Evolutionary conservation across 768 basidiomycete species (phyloP).

Genomic region (Clathrus columnatus): DNA sequence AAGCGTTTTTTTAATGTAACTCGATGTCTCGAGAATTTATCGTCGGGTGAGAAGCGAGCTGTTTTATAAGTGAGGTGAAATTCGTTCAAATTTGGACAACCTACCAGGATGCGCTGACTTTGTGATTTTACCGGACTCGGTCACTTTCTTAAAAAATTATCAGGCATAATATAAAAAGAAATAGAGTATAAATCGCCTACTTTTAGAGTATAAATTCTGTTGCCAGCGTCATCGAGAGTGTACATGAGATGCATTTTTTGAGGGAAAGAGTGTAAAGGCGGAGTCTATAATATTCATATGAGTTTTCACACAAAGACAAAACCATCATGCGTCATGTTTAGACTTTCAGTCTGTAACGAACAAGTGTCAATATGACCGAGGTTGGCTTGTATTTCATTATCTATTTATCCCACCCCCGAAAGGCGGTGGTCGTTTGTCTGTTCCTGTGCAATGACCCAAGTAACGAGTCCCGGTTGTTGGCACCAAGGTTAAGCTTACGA

Average conservation of each 20-base stretch:
- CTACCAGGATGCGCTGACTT: constrained; percentile 96
- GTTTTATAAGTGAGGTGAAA: background rate
- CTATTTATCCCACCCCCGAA: too few relatives aligned
- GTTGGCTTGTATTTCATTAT: too few relatives aligned
- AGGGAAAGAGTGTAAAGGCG: background rate
- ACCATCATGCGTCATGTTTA: too few relatives aligned
- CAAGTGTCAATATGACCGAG: too few relatives aligned
- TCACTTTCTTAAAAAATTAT: constrained; percentile 59
- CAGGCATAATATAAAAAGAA: constrained; percentile 1
- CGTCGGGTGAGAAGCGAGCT: constrained; percentile 99
- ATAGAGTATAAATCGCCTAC: constrained; percentile 32
- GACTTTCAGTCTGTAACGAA: too few relatives aligned
- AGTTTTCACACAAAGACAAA: too few relatives aligned
- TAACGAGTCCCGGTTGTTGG: too few relatives aligned
- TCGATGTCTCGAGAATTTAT: constrained; percentile 97
- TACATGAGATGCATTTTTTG: constrained; percentile 94
- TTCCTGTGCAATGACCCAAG: too few relatives aligned
- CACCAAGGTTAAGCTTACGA: too few relatives aligned
- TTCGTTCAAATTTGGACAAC: constrained; percentile 15
- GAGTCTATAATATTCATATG: background rate
- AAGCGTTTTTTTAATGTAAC: constrained; percentile 95
- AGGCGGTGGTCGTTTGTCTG: too few relatives aligned
- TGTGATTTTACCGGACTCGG: constrained; percentile 70
- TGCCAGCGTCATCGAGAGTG: constrained; percentile 64
- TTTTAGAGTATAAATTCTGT: constrained; percentile 88